Evolutionary conservation across 2,329 filamentous ascomycete species (phyloP).

Genomic region (Scedosporium boydii): DNA sequence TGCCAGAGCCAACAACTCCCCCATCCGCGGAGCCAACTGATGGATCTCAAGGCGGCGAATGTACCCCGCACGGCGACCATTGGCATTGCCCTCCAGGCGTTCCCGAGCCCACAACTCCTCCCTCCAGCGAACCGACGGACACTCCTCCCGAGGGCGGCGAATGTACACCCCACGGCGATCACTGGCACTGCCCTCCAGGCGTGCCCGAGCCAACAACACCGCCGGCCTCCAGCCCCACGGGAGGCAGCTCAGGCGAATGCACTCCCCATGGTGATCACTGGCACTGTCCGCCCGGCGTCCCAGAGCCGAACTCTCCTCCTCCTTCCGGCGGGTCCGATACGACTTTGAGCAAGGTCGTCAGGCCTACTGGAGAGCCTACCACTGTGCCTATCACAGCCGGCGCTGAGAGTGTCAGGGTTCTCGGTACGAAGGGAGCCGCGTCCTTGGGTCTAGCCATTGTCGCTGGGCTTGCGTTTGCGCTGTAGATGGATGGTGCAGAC

Average conservation of each 20-base stretch:
- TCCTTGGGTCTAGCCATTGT: neutral
- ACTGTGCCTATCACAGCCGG: neutral
- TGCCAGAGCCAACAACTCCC: slow-evolving; percentile 6
- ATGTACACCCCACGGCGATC: slow-evolving; percentile 9
- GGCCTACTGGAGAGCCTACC: neutral
- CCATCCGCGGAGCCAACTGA: neutral
- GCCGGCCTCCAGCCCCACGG: neutral
- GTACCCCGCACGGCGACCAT: slow-evolving; percentile 10
- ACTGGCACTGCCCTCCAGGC: slow-evolving; percentile 12
- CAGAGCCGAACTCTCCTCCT: slow-evolving; percentile 9
- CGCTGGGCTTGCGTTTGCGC: neutral
- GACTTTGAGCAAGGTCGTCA: neutral
- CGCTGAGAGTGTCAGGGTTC: neutral
- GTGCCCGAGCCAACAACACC: slow-evolving; percentile 7
- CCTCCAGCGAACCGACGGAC: neutral
- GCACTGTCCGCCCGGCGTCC: slow-evolving; percentile 13
- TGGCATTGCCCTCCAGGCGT: slow-evolving; percentile 14
- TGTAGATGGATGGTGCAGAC: neutral
- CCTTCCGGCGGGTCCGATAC: neutral
- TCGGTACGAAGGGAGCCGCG: neutral
- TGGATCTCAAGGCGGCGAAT: slow-evolving; percentile 3
- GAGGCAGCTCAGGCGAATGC: slow-evolving; percentile 1
- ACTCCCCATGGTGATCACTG: slow-evolving; percentile 9
- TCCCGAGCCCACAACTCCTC: slow-evolving; percentile 5
- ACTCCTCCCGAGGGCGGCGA: neutral